Conservation (phyloP, 2,329 filamentous ascomycete genomes). For the Penicillium sp. region DNA sequence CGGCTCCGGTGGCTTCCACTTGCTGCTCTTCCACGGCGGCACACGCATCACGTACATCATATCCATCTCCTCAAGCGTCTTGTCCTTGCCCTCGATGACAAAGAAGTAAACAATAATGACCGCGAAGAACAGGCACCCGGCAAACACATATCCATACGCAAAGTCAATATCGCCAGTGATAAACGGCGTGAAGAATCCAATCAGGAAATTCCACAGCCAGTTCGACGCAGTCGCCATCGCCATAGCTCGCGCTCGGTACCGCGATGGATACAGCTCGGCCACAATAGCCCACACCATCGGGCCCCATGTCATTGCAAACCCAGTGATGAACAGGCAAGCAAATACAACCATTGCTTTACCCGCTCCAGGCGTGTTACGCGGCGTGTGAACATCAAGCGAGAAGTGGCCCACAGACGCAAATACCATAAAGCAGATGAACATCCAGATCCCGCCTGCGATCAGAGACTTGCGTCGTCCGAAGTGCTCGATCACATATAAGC, state of each 20-base stretch:
- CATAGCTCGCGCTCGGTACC: conserved; percentile 68
- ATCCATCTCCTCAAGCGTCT: conserved; percentile 72
- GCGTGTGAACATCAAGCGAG: conserved; percentile 38
- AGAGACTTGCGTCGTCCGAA: conserved; percentile 68
- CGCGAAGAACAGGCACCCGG: conserved; percentile 65
- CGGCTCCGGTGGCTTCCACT: conserved; percentile 39
- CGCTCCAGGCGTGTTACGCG: conserved; percentile 47
- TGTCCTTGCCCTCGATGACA: conserved; percentile 68
- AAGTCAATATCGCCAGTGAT: conserved; percentile 71
- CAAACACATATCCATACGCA: conserved; percentile 74
- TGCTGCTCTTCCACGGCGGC: conserved; percentile 58
- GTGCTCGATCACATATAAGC: conserved; percentile 67
- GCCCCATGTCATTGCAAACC: conserved; percentile 69
- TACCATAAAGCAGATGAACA: conserved; percentile 63
- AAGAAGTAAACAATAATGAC: conserved; percentile 69
- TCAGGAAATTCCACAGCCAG: conserved; percentile 71
- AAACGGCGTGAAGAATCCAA: conserved; percentile 76
- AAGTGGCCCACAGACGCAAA: conserved; percentile 60
- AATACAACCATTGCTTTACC: conserved; percentile 69
- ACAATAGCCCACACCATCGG: conserved; percentile 56
- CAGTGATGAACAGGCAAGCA: conserved; percentile 69
- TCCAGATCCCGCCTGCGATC: conserved; percentile 65
- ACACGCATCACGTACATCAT: conserved; percentile 68
- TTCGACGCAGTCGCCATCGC: conserved; percentile 73
- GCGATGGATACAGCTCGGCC: conserved; percentile 43